Base-by-base conservation (phyloP, 768 basidiomycete genomes). In the Lactarius evosmus region DNA sequence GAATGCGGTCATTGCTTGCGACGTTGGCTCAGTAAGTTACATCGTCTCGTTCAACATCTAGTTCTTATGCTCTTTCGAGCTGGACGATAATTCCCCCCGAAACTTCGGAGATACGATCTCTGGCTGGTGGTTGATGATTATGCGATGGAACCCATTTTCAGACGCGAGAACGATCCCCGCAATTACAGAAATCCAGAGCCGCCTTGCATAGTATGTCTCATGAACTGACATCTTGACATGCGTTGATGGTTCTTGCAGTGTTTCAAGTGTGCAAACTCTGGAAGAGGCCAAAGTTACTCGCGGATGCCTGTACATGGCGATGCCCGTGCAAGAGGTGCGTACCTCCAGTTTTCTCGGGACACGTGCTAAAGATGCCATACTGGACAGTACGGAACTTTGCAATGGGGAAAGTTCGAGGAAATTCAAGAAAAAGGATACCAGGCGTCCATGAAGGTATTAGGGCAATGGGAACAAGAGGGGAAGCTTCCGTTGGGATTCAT, bases 21-120 rank as follows among this genome's bases (percentile, higher is more conserved):
- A 99, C 71, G 97, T 98, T 58, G 96, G 92, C 66, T 84, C 89
- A 33, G 92, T 93, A 74, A 70, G 87, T 50, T 3, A 19, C 9
- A 34, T 11, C n/a, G 41, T 27, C 36, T 41, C 60, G 11, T 33
- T 27, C n/a, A 27, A 34, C 27, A 32, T 17, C 50, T 7, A 46
- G 40, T 12, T n/a, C 29, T 66, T 29, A 58, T 52, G 11, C 33
- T 36, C 51, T 55, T 19, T 17, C 33, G 50, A 93, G 85, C 81
- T 95, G 62, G 96, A 98, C 71, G 97, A 99, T 72, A 98, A 96
- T 63, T 92, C 92, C 1, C 95, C 96, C 0, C 83, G 97, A 58
- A 88, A 91, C 69, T 97, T 95, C 74, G 95, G 97, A 6, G 97
- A 99, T 70, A 88, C 91, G 1, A 82, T 99, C 3, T 97, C 95